Base-by-base conservation (phyloP, 2,329 filamentous ascomycete genomes). In the Daldinia eschscholtzii region DNA sequence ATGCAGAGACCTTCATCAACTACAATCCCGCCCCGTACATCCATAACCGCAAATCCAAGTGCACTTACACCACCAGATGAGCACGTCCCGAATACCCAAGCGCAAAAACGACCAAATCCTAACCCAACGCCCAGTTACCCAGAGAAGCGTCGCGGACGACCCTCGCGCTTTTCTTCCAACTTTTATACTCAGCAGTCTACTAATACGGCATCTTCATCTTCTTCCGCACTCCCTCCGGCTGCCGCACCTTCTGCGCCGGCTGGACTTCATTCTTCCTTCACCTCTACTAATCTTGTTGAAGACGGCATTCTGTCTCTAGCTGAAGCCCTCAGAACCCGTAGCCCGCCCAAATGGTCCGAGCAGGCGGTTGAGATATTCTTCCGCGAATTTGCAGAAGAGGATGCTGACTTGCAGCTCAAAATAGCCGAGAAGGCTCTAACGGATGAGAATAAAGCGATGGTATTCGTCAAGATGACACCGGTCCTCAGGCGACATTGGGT, bases 391-490 rank as follows among this genome's bases (percentile, higher is more conserved):
- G 78, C 82, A 13, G 82, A 84, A 55, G 87, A 89, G 71, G 86
- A 89, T 65, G 80, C 85, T 66, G 87, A 89, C 71, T 75, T 89
- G 63, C 87, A 89, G 79, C 80, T 89, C 42, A 87, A 86, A 76
- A 86, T 89, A 37, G 86, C 86, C 0, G 87, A 89, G 76, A 86
- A 86, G 68, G 83, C 86, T 1, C 80, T 89, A 28, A 83, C 85
- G n/a, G 85, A 88, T 70, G 85, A 88, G 70, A 86, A 85, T 74
- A 88, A 87, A 75, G 87, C 87, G 33, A 85, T 89, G 82, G 83
- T 89, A 46, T 89, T 89, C 70, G 88, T 86, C 80, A 89, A 89
- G 79, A 89, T 89, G 86, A 84, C 86, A 0, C 77, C 81, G 2
- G 75, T 77, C 10, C 77, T 89, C 67, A 80, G 87, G 55, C 81